Percentiles rank a stretch among this genome's conserved stretches.
These are phyloP conservation scores for Murraya paniculata DNA, from an alignment of 345 rosid species.

Conservation along the genomic window DNA sequence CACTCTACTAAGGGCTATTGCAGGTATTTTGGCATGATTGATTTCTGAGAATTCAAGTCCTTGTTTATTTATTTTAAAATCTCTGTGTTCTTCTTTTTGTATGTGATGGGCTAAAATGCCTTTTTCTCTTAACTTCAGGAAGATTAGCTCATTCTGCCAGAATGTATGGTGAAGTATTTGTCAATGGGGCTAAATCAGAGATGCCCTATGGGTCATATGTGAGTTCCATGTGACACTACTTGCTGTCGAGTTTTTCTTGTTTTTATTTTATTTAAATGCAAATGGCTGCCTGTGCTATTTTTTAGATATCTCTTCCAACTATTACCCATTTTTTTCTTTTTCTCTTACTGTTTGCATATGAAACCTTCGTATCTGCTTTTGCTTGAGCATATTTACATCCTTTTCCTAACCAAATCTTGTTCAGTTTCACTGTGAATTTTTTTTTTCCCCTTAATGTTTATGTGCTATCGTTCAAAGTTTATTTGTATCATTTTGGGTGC, in stretches of 20 bases:
- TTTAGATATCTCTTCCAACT: neutral
- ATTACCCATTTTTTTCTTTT: neutral
- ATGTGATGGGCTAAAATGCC: conserved; percentile 13
- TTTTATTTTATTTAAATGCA: neutral
- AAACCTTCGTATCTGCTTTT: neutral
- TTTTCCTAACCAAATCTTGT: neutral
- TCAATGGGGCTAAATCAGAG: conserved; percentile 64
- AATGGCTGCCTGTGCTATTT: neutral
- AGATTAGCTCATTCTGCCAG: conserved; percentile 76
- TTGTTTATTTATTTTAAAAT: neutral
- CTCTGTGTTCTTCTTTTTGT: neutral
- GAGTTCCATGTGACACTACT: conserved; percentile 34
- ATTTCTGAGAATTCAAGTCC: neutral
- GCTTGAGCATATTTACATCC: neutral
- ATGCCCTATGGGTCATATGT: conserved; percentile 93
- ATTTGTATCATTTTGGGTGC: neutral
- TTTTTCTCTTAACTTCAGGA: conserved; percentile 49
- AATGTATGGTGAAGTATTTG: conserved; percentile 82
- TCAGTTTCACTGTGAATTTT: neutral
- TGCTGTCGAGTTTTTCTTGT: neutral
- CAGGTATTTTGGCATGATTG: conserved; percentile 48
- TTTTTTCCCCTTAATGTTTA: neutral
- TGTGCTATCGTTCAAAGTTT: neutral
- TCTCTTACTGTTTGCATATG: neutral
- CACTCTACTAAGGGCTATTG: conserved; percentile 81